A percentile compares a stretch with the other conserved stretches of the same genome.
These are phyloP conservation scores for Amorphotheca resinae DNA, from an alignment of 495 filamentous ascomycete genomes.

Conservation along the genomic window DNA sequence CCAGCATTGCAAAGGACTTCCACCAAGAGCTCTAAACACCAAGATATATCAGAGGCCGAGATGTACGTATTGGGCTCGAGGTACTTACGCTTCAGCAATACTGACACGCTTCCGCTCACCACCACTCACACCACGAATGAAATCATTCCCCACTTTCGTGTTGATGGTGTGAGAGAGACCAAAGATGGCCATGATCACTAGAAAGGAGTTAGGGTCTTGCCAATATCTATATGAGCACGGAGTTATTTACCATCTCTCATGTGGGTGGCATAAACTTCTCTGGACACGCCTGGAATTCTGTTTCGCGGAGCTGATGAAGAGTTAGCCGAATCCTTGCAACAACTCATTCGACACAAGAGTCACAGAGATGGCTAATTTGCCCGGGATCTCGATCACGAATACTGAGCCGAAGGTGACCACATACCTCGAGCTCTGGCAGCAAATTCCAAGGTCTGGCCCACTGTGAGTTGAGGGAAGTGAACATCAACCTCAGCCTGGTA, in stretches of 20 bases:
- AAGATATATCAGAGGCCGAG: neutral
- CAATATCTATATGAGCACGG: neutral
- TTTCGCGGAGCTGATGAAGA: slow-evolving; percentile 39
- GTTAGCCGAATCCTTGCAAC: neutral
- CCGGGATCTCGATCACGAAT: too few species aligned
- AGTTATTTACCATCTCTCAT: slow-evolving; percentile 40
- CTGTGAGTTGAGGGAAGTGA: slow-evolving; percentile 72
- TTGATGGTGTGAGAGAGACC: slow-evolving; percentile 65
- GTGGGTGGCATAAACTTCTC: slow-evolving; percentile 47
- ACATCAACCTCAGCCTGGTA: slow-evolving; percentile 72
- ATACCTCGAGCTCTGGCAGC: slow-evolving; percentile 59
- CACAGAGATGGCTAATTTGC: too few species aligned
- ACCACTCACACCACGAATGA: slow-evolving; percentile 65
- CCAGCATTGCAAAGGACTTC: slow-evolving; percentile 67
- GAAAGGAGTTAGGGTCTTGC: neutral
- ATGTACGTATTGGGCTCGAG: neutral
- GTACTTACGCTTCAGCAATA: slow-evolving; percentile 51
- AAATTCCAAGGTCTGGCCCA: slow-evolving; percentile 67
- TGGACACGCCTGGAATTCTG: slow-evolving; percentile 45
- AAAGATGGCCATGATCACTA: slow-evolving; percentile 63
- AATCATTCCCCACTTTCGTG: slow-evolving; percentile 70
- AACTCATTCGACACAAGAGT: neutral
- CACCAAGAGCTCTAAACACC: slow-evolving; percentile 36
- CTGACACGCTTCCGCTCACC: slow-evolving; percentile 77
- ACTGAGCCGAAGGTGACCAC: slow-evolving; percentile 35